A percentile compares a stretch with the other conserved stretches of the same genome.
phyloP scores from a whole-genome alignment of 805 yeast genomes.

The Pichia californica region DNA sequence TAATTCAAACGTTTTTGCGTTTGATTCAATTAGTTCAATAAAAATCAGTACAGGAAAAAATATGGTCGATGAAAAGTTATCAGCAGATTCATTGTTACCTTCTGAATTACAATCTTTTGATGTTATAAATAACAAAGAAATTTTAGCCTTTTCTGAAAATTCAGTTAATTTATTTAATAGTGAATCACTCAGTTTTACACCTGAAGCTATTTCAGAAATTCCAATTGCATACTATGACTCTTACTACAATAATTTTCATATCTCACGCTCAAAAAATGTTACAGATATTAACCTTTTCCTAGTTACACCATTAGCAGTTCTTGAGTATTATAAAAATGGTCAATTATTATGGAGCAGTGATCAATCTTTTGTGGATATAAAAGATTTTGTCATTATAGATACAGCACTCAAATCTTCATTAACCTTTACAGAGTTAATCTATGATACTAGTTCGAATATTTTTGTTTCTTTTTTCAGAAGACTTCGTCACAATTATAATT shows the following conservation, averaged over 20 bases:
- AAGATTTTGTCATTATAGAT: slow-evolving; percentile 30
- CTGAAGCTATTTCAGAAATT: slow-evolving; percentile 2
- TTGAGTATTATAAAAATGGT: slow-evolving; percentile 20
- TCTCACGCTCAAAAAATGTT: slow-evolving; percentile 3
- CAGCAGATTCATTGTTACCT: slow-evolving; percentile 4
- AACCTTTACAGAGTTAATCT: slow-evolving; percentile 24
- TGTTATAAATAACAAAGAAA: slow-evolving; percentile 1
- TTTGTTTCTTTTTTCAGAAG: slow-evolving; percentile 30
- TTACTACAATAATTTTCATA: slow-evolving; percentile 7
- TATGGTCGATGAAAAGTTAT: slow-evolving; percentile 5
- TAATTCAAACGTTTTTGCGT: slow-evolving; percentile 3
- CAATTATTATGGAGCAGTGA: slow-evolving; percentile 36
- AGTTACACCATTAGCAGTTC: slow-evolving; percentile 12
- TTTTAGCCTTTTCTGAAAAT: slow-evolving; percentile 7
- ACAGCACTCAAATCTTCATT: slow-evolving; percentile 14
- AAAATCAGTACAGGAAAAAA: neutral
- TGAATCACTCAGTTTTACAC: slow-evolving; percentile 8
- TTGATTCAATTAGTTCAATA: slow-evolving; percentile 3
- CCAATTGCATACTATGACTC: slow-evolving; percentile 19
- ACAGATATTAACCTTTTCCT: slow-evolving; percentile 12
- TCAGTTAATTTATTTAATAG: slow-evolving; percentile 17
- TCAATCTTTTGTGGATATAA: slow-evolving; percentile 34
- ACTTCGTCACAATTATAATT: slow-evolving; percentile 24
- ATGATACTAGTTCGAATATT: slow-evolving; percentile 26
- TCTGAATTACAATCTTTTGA: neutral